phyloP scores from a whole-genome alignment of 1,139 yeast species.

The Entelexis paramagnoliae region DNA sequence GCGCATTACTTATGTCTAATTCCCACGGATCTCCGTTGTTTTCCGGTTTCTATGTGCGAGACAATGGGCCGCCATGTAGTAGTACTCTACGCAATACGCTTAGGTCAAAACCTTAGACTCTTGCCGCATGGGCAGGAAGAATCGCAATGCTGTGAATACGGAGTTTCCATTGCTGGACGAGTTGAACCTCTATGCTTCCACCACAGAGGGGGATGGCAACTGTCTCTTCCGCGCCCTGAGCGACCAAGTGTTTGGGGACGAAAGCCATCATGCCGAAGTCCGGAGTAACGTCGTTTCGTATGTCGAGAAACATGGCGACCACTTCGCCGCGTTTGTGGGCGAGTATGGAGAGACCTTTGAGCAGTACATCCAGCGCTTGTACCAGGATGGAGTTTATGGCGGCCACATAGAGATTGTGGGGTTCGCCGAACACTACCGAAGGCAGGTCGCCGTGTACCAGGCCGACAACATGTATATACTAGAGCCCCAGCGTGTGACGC shows the following conservation, averaged over 20 bases:
- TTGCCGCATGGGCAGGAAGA: conserved; percentile 7
- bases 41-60: too few relatives aligned
- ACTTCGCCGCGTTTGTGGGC: conserved; percentile 30
- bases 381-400: conserved; percentile 35
- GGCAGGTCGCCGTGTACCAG: conserved; percentile 34
- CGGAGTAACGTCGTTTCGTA: conserved; percentile 31
- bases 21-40: too few relatives aligned
- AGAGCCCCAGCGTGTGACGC: conserved; percentile 16
- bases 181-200: conserved; percentile 33
- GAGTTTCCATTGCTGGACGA: conserved; percentile 34
- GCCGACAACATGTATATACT: conserved; percentile 32
- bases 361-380: conserved; percentile 32
- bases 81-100: not conserved
- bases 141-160: not conserved
- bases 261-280: conserved; percentile 29
- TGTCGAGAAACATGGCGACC: conserved; percentile 28
- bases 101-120: not conserved
- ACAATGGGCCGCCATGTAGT: too few relatives aligned
- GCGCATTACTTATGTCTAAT: too few relatives aligned
- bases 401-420: conserved; percentile 38
- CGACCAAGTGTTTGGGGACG: conserved; percentile 36
- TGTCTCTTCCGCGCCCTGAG: conserved; percentile 37
- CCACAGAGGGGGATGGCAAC: conserved; percentile 37
- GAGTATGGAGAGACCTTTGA: conserved; percentile 31
- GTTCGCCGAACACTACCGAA: conserved; percentile 30